Evolutionary conservation across 768 basidiomycete species (phyloP).

Genomic region (Nidula microcarpa): DNA sequence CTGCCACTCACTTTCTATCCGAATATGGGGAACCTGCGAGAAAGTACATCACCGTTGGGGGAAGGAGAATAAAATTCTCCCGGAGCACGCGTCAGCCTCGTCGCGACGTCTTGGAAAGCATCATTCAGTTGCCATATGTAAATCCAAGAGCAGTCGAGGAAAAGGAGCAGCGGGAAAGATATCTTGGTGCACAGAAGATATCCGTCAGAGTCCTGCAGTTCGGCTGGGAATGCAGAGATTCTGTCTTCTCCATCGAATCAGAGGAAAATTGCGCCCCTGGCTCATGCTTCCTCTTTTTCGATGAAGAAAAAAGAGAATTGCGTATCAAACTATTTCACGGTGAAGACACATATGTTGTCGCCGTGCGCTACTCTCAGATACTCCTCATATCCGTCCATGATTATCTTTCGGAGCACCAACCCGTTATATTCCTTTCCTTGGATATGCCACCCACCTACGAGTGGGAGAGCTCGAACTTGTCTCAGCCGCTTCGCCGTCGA

Average conservation of each 20-base stretch:
- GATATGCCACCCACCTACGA: constrained; percentile 34
- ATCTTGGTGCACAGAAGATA: constrained; percentile 24
- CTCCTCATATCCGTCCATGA: constrained; percentile 19
- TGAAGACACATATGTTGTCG: constrained; percentile 28
- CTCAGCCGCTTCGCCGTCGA: constrained; percentile 24
- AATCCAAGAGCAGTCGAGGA: constrained; percentile 33
- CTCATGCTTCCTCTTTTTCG: constrained; percentile 29
- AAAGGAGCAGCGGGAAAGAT: constrained; percentile 22
- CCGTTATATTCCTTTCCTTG: constrained; percentile 41
- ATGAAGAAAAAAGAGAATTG: constrained; percentile 44
- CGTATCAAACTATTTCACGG: constrained; percentile 27
- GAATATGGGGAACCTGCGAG: constrained; percentile 28
- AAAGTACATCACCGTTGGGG: constrained; percentile 20
- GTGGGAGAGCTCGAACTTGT: background rate
- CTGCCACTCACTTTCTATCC: constrained; percentile 39
- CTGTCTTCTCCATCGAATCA: constrained; percentile 56
- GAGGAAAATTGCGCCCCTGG: constrained; percentile 28
- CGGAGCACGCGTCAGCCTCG: constrained; percentile 21
- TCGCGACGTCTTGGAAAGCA: constrained; percentile 32
- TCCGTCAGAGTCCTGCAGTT: constrained; percentile 44
- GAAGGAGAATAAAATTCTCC: constrained; percentile 27
- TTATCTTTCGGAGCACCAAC: constrained; percentile 20
- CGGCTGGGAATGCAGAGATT: constrained; percentile 61
- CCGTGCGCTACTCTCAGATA: constrained; percentile 43
- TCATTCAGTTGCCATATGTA: constrained; percentile 33